Evolutionary conservation across 495 filamentous ascomycete species (phyloP).

Genomic region (Penicillium cosmopolitanum): DNA sequence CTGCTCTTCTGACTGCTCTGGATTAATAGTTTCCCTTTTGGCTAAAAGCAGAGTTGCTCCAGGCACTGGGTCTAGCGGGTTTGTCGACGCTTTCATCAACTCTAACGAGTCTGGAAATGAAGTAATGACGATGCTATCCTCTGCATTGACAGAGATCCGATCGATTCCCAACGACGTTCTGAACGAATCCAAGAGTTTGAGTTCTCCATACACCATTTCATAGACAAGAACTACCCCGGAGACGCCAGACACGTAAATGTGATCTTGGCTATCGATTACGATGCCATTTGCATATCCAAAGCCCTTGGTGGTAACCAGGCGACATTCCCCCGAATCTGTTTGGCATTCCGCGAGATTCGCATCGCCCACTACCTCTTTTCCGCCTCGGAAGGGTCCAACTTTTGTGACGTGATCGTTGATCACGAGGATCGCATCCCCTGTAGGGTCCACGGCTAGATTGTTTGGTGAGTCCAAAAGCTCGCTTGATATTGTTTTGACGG

Average conservation of each 20-base stretch:
- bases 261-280: constrained; percentile 6
- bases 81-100: constrained; percentile 3
- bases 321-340: constrained; percentile 14
- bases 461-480: constrained; percentile 15
- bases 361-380: neutral
- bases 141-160: constrained; percentile 11
- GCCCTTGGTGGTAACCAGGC: constrained; percentile 5
- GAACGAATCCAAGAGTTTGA: constrained; percentile 3
- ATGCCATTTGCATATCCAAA: constrained; percentile 14
- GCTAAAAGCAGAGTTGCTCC: constrained; percentile 6
- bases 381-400: constrained; percentile 5
- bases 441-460: constrained; percentile 10
- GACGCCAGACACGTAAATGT: constrained; percentile 6
- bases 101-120: constrained; percentile 10
- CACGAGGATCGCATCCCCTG: constrained; percentile 12
- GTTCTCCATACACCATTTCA: neutral
- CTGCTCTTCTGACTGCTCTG: neutral
- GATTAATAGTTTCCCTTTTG: constrained; percentile 1
- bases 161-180: constrained; percentile 8
- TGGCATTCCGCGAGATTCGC: constrained; percentile 13
- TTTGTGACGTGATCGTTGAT: constrained; percentile 15
- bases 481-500: constrained; percentile 13
- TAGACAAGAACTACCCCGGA: constrained; percentile 3
- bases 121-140: constrained; percentile 12
- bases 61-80: neutral